These are phyloP conservation scores for Stachybotrys elegans DNA, from an alignment of 2,329 filamentous ascomycete species.

Conservation along the genomic window DNA sequence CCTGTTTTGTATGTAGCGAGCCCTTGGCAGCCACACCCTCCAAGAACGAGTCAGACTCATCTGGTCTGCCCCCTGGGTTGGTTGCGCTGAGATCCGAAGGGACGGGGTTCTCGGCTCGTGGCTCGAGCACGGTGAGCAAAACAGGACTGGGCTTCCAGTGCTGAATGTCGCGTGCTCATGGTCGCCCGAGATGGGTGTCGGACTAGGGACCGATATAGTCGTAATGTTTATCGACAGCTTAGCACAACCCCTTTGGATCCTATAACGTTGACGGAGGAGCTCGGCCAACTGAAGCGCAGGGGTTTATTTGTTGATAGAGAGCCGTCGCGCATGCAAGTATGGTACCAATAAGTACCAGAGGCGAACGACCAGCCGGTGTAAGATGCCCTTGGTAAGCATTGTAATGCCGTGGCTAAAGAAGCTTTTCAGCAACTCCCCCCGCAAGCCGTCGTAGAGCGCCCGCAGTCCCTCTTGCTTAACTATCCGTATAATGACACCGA, in stretches of 20 bases:
- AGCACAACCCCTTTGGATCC: no score
- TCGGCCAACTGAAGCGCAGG: no score
- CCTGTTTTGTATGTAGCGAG: conserved; percentile 82
- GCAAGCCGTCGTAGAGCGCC: conserved; percentile 71
- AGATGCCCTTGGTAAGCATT: conserved; percentile 77
- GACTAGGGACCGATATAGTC: background rate
- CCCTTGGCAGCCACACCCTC: conserved; percentile 56
- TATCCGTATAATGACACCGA: conserved; percentile 56
- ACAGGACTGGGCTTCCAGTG: conserved; percentile 78
- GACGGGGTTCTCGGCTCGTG: conserved; percentile 88
- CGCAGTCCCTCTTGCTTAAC: conserved; percentile 58
- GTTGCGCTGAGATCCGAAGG: conserved; percentile 81
- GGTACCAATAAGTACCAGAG: conserved; percentile 55
- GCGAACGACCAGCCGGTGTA: conserved; percentile 68
- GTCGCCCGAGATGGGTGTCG: no score
- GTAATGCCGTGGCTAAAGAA: conserved; percentile 84
- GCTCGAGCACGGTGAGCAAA: conserved; percentile 75
- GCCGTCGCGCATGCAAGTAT: conserved; percentile 18
- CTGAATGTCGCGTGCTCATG: conserved; percentile 29
- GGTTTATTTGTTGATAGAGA: no score
- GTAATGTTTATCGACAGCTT: no score
- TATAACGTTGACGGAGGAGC: no score
- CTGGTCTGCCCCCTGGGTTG: conserved; percentile 63
- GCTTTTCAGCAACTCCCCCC: conserved; percentile 72
- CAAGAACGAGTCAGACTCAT: conserved; percentile 33